phyloP scores from a whole-genome alignment of 2,329 filamentous ascomycete genomes.

The Arthrobotrys pseudoclavata region DNA sequence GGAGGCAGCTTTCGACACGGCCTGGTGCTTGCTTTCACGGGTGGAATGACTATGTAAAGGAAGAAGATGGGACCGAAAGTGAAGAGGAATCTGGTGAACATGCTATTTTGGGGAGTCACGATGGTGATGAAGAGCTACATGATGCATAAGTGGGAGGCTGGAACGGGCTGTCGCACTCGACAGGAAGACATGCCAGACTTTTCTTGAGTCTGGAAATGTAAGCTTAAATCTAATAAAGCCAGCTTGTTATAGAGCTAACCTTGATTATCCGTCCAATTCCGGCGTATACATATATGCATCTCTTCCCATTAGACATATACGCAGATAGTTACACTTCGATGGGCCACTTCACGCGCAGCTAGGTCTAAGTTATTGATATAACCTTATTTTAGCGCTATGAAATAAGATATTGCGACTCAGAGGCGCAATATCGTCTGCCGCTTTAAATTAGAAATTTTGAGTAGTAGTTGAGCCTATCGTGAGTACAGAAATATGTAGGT shows the following conservation, averaged over 20 bases:
- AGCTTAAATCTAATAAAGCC: neutral
- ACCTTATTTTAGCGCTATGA: no score
- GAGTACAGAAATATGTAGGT: neutral
- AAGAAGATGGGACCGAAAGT: slow-evolving; percentile 14
- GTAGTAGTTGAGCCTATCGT: no score
- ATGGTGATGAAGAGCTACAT: neutral
- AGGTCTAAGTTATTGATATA: no score
- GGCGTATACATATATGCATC: neutral
- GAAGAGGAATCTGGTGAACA: slow-evolving; percentile 1
- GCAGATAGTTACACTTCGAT: neutral
- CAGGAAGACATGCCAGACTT: neutral
- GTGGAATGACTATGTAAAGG: slow-evolving; percentile 17
- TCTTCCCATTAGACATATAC: neutral
- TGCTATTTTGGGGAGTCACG: neutral
- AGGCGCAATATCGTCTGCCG: no score
- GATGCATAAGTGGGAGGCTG: slow-evolving; percentile 15
- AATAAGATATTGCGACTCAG: no score
- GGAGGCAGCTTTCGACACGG: slow-evolving; percentile 23
- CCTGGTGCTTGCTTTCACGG: slow-evolving; percentile 22
- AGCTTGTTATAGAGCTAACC: neutral
- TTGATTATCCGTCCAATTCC: no score
- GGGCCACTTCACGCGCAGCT: no score
- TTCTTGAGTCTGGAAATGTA: neutral
- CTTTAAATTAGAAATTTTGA: no score
- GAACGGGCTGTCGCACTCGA: neutral